phyloP scores from a whole-genome alignment of 306 rosid genomes.

The Ammopiptanthus mongolicus region DNA sequence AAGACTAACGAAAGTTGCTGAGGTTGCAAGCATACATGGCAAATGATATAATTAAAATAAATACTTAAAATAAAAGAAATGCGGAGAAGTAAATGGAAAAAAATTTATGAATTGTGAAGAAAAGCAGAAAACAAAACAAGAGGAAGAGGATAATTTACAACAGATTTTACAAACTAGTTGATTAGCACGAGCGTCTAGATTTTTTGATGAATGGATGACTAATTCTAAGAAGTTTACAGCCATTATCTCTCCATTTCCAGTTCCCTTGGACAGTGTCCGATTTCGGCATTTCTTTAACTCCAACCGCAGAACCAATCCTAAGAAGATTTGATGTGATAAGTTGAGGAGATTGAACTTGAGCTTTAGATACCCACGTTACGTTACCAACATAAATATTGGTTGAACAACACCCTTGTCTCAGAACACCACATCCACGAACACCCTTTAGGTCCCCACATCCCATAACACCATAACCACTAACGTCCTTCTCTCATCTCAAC shows the following conservation, averaged over 20 bases:
- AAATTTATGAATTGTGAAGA: not conserved
- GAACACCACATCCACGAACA: no score
- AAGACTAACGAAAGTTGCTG: no score
- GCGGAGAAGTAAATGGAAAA: not conserved
- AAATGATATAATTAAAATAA: no score
- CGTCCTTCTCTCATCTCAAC: no score
- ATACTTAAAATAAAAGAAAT: no score
- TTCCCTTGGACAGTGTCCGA: not conserved
- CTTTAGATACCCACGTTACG: slow-evolving; percentile 14
- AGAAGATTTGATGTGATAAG: not conserved
- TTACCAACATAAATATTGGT: no score
- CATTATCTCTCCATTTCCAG: slow-evolving; percentile 20
- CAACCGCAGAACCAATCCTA: slow-evolving; percentile 10
- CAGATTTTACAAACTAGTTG: slow-evolving; percentile 18
- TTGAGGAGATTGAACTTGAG: slow-evolving; percentile 8
- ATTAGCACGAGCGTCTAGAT: not conserved
- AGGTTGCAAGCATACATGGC: no score
- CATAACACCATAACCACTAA: no score
- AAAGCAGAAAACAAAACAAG: not conserved
- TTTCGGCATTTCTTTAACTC: slow-evolving; percentile 18
- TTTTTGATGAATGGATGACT: slow-evolving; percentile 21
- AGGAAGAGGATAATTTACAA: not conserved
- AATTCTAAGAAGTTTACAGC: slow-evolving; percentile 17
- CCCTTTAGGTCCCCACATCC: no score
- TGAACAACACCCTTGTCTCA: no score